Evolutionary conservation across 2,329 filamentous ascomycete genomes (phyloP), one percentile per base, ranked within the genome.

Genomic region (Ceratocystis diversiconidia): DNA sequence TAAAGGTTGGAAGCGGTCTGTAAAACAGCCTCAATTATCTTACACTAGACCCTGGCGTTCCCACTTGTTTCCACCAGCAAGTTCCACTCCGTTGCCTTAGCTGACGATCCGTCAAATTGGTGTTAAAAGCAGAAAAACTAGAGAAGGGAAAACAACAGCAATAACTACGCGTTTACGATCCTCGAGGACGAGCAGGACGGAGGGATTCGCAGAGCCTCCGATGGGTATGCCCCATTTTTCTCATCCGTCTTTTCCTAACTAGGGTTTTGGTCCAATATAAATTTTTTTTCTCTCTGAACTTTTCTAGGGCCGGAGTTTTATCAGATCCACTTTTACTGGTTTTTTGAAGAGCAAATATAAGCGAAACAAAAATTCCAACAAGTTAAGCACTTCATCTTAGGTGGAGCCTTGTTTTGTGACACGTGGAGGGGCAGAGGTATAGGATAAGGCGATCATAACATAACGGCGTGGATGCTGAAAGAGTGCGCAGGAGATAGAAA

Each of bases 21-120:
- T n/a, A 28, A 62, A 46, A 62, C 19, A 62, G 36, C 60, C 36
- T 43, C 36, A 44, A n/a, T 43, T 62, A 62, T 62, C 60, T 44
- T n/a, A 52, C 30, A 25, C 12, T 41, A 41, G 10, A 15, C 19
- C n/a, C 32, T 44, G 60, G 30, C 17, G 32, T 48, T 44, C 36
- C 44, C 36, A 62, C 44, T 48, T 62, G 60, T 64, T 46, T 59
- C 12, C 55, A 59, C 10, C 55, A 59, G 55, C 55, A 59, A 17
- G 55, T 59, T 36, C 55, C 55, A 59, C 55, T 59, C 55, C 17
- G 55, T 8, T 59, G 55, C 55, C 25, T 59, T 59, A 36, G 55
- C 55, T 59, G 55, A 36, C 28, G 55, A 59, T 59, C 55, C 55
- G 30, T 59, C 55, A 59, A 32, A 52, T 25, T 10, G 22, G 28